Base-by-base conservation (phyloP, 2,329 filamentous ascomycete species). In the Magnaporthiopsis incrustans region DNA sequence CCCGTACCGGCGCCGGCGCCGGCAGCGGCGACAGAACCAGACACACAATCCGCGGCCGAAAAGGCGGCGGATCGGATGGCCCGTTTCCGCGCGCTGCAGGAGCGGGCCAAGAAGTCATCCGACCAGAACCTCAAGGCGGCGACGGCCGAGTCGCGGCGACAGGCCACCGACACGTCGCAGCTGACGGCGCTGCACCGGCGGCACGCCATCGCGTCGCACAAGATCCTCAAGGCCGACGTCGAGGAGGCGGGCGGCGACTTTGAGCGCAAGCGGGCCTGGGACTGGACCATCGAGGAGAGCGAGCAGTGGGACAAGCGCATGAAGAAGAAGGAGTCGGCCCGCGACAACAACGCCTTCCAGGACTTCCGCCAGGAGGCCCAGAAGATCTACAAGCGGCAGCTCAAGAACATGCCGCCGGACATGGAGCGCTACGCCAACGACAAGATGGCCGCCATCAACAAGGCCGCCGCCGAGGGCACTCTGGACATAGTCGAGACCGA, bases 251-350 rank as follows among this genome's bases (percentile, higher is more conserved):
- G 92, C 44, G 92, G 91, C 64, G 95, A 98, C 75, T 99, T 98
- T 73, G 95, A 99, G 81, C 90, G 95, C 69, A 97, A 98, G 78
- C 88, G 95, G 57, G 95, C 95, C 1, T 99, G 95, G 95, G 95
- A 98, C 78, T 99, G 95, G 91, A 99, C 95, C 0, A 81, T 94
- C 8, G 95, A 99, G 68, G 95, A 99, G 78, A 90, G 87, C 70
- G 95, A 97, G 78, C 86, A 85, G 69, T 99, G 95, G 95, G 95
- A 99, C 76, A 89, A 89, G 78, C 88, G 93, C 38, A 79, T 96
- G 75, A 90, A 89, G 72, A 96, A 96, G 82, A 96, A 92, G 79
- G 85, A 86, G 65, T 85, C 85, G 25, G 89, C 90, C 71, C 84
- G 90, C 67, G 91, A 97, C 74, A 88, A 94, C 75, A 91, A 92